These are phyloP conservation scores for Cladosporium sp. DNA, from an alignment of 2,329 filamentous ascomycete genomes.

Conservation along the genomic window DNA sequence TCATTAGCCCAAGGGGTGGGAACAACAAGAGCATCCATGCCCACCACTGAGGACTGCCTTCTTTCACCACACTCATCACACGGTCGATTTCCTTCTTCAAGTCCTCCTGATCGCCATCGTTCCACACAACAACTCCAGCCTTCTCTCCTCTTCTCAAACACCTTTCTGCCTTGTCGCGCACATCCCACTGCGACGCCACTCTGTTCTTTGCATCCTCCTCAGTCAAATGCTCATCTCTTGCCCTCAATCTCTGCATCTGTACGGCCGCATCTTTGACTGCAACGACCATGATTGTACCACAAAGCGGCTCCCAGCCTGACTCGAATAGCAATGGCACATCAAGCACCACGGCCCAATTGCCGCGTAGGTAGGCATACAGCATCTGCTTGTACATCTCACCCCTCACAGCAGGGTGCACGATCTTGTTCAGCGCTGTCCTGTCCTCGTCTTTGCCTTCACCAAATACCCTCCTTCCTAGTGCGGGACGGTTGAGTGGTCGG, in stretches of 20 bases:
- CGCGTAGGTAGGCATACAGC: constrained; percentile 70
- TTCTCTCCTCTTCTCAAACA: constrained; percentile 65
- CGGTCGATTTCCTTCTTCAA: constrained; percentile 66
- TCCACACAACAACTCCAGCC: constrained; percentile 83
- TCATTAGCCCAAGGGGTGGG: constrained; percentile 72
- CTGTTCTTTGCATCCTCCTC: constrained; percentile 86
- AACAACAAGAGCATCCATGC: constrained; percentile 67
- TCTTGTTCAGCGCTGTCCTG: constrained; percentile 77
- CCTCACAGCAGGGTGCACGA: constrained; percentile 90
- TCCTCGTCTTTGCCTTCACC: constrained; percentile 75
- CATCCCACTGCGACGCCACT: constrained; percentile 83
- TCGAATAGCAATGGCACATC: constrained; percentile 94
- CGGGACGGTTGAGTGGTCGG: constrained; percentile 79
- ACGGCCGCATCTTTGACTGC: constrained; percentile 76
- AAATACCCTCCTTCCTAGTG: constrained; percentile 83
- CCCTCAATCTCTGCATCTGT: constrained; percentile 78
- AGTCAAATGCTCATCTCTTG: constrained; percentile 74
- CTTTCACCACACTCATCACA: constrained; percentile 65
- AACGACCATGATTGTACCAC: constrained; percentile 83
- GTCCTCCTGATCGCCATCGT: constrained; percentile 74
- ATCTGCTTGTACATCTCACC: constrained; percentile 77
- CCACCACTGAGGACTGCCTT: constrained; percentile 78
- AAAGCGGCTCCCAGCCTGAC: constrained; percentile 79
- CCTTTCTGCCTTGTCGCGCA: constrained; percentile 77
- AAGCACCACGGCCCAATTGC: constrained; percentile 85